phyloP scores from a whole-genome alignment of 495 filamentous ascomycete species.

The Hypoxylon rickii region DNA sequence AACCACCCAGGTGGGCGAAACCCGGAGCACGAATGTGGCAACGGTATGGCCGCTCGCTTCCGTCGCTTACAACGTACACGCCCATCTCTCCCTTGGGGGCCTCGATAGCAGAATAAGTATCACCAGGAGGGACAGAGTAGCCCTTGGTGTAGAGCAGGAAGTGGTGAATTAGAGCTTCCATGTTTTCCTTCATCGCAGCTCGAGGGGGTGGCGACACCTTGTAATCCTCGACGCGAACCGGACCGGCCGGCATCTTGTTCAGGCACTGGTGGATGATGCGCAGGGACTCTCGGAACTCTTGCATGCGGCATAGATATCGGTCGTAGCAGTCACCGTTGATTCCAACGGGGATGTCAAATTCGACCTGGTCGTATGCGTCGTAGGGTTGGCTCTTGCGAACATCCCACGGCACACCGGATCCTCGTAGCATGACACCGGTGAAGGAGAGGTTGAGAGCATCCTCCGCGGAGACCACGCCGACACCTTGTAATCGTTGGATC shows the following conservation, averaged over 20 bases:
- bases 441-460: constrained; percentile 96
- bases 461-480: constrained; percentile 88
- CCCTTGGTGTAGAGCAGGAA: constrained; percentile 99
- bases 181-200: constrained; percentile 99
- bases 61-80: constrained; percentile 95
- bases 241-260: constrained; percentile 97
- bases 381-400: constrained; percentile 94
- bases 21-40: constrained; percentile 97
- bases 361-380: constrained; percentile 95
- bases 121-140: constrained; percentile 95
- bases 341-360: constrained; percentile 97
- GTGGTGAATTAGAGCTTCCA: constrained; percentile 99
- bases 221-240: constrained; percentile 95
- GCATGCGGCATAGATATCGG: constrained; percentile 98
- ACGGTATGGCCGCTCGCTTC: constrained; percentile 92
- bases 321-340: constrained; percentile 99
- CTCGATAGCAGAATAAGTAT: constrained; percentile 97
- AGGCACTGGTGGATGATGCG: constrained; percentile 98
- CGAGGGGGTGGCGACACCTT: constrained; percentile 96
- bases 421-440: constrained; percentile 96
- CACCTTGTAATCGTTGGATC: constrained; percentile 86
- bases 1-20: constrained; percentile 92
- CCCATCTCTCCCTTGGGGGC: constrained; percentile 99
- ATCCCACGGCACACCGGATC: constrained; percentile 97
- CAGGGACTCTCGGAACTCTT: constrained; percentile 97